These are phyloP conservation scores for Colletotrichum gloeosporioides DNA, from an alignment of 2,329 filamentous ascomycete genomes.

Conservation along the genomic window DNA sequence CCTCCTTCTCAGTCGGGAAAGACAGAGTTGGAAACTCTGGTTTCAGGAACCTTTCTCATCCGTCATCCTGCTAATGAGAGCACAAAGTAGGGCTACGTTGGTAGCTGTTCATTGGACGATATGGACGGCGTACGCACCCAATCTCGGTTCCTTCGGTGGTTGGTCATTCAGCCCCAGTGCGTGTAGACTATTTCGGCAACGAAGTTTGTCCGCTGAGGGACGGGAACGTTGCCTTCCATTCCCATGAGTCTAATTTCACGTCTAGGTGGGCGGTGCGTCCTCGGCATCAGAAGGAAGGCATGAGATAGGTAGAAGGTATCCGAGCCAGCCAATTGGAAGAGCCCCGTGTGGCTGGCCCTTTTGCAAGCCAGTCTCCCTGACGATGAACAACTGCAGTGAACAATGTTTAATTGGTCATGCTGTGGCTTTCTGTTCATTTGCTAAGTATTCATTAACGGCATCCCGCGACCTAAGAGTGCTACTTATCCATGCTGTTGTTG, in stretches of 20 bases:
- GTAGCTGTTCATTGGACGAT: neutral
- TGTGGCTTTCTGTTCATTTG: no score
- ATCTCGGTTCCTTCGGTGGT: neutral
- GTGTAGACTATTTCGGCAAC: neutral
- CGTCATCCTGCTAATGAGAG: neutral
- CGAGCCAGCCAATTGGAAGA: neutral
- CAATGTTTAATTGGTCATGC: no score
- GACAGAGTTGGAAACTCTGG: neutral
- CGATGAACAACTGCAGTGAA: neutral
- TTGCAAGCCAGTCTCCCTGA: neutral
- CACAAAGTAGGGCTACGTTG: neutral
- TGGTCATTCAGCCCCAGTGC: neutral
- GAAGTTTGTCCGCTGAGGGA: neutral
- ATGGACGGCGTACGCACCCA: neutral
- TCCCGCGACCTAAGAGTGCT: no score
- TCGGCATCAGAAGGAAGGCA: neutral
- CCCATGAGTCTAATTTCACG: neutral
- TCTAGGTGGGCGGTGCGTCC: neutral
- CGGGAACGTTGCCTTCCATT: neutral
- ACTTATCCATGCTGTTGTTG: no score
- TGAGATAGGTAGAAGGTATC: accelerated
- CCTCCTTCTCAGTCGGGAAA: neutral
- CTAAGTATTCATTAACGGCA: no score
- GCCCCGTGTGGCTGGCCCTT: neutral
- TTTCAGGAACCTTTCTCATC: neutral